phyloP scores from a whole-genome alignment of 179 eudicot genomes.

The Beta macrorhiza region DNA sequence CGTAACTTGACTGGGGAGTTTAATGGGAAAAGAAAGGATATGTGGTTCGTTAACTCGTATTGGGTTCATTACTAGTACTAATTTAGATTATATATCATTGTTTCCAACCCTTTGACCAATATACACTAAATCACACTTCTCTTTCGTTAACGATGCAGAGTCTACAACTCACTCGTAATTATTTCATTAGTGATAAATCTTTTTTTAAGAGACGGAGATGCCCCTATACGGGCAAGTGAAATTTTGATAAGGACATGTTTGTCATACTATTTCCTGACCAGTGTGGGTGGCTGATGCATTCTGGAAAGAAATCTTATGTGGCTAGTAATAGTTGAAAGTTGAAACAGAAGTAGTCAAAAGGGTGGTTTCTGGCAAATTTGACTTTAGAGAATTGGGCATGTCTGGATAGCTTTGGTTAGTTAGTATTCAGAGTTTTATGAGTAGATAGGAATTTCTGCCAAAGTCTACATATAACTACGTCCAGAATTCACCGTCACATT shows the following conservation, averaged over 20 bases:
- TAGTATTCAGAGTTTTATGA: background rate
- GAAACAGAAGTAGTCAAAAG: background rate
- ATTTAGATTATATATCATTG: background rate
- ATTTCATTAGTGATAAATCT: background rate
- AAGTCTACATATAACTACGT: background rate
- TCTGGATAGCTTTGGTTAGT: background rate
- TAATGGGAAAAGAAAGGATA: background rate
- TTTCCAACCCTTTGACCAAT: background rate
- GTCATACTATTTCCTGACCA: background rate
- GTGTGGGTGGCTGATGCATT: background rate
- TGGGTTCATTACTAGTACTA: background rate
- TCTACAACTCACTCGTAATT: background rate
- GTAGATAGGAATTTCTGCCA: background rate
- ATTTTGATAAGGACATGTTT: background rate
- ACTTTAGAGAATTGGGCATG: background rate
- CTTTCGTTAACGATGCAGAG: too few species aligned
- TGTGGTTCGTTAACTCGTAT: background rate
- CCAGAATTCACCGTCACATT: too few species aligned
- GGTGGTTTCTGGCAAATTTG: background rate
- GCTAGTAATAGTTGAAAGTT: background rate
- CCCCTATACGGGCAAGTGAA: background rate
- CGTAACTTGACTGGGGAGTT: background rate
- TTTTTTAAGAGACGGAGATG: background rate
- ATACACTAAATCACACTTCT: too few species aligned
- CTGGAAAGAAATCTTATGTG: background rate